Conservation (phyloP, 2,329 filamentous ascomycete species). For the Akanthomyces dipterigenus region DNA sequence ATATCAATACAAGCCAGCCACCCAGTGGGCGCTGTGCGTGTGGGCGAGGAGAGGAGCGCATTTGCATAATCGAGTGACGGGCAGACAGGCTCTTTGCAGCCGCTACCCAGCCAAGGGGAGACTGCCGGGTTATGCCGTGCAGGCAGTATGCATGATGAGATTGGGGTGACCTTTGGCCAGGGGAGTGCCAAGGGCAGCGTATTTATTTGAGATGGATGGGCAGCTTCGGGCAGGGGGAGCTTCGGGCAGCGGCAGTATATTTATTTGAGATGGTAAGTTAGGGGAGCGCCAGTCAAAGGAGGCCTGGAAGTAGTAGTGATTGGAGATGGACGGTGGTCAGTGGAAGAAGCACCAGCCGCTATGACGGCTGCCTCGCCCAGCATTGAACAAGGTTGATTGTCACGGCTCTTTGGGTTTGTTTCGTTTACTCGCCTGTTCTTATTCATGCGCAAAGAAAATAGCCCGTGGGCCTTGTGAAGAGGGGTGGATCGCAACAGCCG, state of each 20-base stretch:
- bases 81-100: not conserved
- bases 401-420: not conserved
- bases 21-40: no score
- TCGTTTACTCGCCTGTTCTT: not conserved
- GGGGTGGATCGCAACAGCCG: not conserved
- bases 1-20: not conserved
- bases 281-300: no score
- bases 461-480: not conserved
- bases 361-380: not conserved
- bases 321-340: no score
- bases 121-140: not conserved
- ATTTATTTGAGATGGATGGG: not conserved
- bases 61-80: not conserved
- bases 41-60: no score
- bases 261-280: no score
- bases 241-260: no score
- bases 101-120: no score
- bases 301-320: no score
- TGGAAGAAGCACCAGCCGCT: not conserved
- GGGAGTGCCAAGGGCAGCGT: not conserved
- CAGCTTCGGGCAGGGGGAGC: not conserved
- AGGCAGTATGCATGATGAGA: not conserved
- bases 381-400: no score
- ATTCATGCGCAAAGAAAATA: not conserved
- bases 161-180: not conserved